These are phyloP conservation scores for Rhizoclosmatium sp. DNA, from an alignment of 192 early-diverging fungal species.

Conservation along the genomic window DNA sequence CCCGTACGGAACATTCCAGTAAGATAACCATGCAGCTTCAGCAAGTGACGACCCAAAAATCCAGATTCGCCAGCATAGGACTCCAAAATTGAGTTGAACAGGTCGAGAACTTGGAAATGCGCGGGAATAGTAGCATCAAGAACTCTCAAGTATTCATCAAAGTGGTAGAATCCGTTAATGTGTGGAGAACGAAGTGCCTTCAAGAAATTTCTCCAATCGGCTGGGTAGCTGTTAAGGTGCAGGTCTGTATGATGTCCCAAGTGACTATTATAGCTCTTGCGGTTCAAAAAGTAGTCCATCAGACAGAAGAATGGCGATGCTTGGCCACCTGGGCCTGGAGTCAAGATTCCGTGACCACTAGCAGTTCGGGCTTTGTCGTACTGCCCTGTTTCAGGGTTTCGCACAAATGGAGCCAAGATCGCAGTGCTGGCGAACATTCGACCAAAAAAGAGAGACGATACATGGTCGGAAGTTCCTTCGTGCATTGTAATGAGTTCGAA, in stretches of 20 bases:
- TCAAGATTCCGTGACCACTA: not conserved
- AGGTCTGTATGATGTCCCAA: not conserved
- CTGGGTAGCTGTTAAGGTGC: not conserved
- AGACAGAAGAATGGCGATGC: too few relatives aligned
- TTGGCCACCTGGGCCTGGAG: too few relatives aligned
- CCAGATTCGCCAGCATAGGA: not conserved
- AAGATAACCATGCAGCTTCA: not conserved
- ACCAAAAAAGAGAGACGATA: not conserved
- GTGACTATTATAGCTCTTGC: not conserved
- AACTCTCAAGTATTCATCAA: not conserved
- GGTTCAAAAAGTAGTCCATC: not conserved
- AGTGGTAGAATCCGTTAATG: not conserved
- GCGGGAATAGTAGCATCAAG: not conserved
- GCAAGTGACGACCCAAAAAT: not conserved
- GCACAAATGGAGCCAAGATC: not conserved
- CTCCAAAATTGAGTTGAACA: not conserved
- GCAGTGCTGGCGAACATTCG: conserved; percentile 1
- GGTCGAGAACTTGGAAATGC: not conserved
- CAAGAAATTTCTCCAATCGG: not conserved
- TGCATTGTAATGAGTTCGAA: not conserved
- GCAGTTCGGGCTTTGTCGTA: not conserved
- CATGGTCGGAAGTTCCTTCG: not conserved
- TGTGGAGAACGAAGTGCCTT: not conserved
- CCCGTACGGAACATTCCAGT: not conserved
- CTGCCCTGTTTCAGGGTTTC: not conserved